phyloP scores from a whole-genome alignment of 352 stramenopile species.

The Phytophthora vignae region DNA sequence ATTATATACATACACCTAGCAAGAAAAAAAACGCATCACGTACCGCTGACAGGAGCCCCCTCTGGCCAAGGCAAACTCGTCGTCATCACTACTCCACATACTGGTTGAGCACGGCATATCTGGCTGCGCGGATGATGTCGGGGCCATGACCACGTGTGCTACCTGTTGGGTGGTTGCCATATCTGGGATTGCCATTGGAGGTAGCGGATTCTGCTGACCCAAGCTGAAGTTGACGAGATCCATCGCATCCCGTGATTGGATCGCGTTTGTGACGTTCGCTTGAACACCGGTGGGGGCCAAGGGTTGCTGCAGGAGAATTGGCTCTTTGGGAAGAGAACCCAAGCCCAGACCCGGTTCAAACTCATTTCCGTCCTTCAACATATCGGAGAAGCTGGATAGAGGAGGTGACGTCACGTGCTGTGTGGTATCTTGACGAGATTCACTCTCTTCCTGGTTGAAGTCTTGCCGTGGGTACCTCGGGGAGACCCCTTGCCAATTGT shows the following conservation, averaged over 20 bases:
- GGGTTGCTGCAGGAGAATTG: conserved; percentile 8
- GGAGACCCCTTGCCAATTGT: not conserved
- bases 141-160: not conserved
- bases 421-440: not conserved
- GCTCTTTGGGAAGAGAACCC: conserved; percentile 28
- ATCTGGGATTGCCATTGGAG: not conserved
- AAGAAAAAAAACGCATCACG: not conserved
- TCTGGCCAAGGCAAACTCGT: conserved; percentile 4
- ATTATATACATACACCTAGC: not conserved
- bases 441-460: not conserved
- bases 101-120: conserved; percentile 19
- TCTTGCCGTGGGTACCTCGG: not conserved
- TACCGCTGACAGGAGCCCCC: conserved; percentile 43
- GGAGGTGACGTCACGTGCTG: conserved; percentile 45
- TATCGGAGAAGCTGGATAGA: conserved; percentile 45
- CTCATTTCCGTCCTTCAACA: conserved; percentile 40
- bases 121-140: not conserved
- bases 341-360: conserved; percentile 20
- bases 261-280: conserved; percentile 5
- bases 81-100: conserved; percentile 38
- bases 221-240: conserved; percentile 49
- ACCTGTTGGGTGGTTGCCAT: not conserved
- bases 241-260: conserved; percentile 34
- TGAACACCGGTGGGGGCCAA: not conserved
- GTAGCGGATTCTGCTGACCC: conserved; percentile 19